Evolutionary conservation across 345 rosid genomes (phyloP), one percentile per base, ranked within the genome.

Genomic region (Kernera saxatilis): DNA sequence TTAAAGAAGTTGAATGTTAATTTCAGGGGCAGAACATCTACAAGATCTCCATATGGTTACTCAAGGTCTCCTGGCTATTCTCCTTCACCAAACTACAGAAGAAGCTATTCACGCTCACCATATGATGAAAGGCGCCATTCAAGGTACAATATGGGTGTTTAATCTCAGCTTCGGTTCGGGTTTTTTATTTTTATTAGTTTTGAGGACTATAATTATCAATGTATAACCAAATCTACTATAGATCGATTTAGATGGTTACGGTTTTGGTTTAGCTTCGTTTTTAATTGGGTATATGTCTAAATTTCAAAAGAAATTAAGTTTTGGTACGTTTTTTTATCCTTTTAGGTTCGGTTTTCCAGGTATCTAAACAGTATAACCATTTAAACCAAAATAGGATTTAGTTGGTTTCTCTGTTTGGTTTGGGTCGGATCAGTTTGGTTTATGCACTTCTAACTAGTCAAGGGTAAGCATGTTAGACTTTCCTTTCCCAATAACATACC

Each of bases 61-160:
- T 83, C 92, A 3, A 83, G 70, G 46, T 86, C 96, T 13, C 91
- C 94, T 12, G 63, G 60, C 19, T 77, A 83, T 69, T 78, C 89
- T 9, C 87, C 68, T 3, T 84, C 86, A 41, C 89, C 88, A 36
- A 67, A 66, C 12, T 74, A 67, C 50, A 26, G 71, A 53, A 67
- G 71, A 48, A 53, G 77, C 76, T 79, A 78, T 52, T 83, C 84
- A 0, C 86, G 80, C 19, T 86, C 68, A 19, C 55, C 76, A 82
- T 89, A 82, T 86, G 76, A 53, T 17, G 70, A 64, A 21, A 63
- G 63, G 25, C 62, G 3, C 62, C 54, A 13, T 30, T 64, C 76
- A 21, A 71, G 75, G 75, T 71, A 71, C 21, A 59, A 6, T 33
- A 23, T 0, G 6, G 41, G 15, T 13, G 5, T 30, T 13, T 18